Evolutionary conservation across 2,329 filamentous ascomycete species (phyloP).

Genomic region (Cordyceps javanica): DNA sequence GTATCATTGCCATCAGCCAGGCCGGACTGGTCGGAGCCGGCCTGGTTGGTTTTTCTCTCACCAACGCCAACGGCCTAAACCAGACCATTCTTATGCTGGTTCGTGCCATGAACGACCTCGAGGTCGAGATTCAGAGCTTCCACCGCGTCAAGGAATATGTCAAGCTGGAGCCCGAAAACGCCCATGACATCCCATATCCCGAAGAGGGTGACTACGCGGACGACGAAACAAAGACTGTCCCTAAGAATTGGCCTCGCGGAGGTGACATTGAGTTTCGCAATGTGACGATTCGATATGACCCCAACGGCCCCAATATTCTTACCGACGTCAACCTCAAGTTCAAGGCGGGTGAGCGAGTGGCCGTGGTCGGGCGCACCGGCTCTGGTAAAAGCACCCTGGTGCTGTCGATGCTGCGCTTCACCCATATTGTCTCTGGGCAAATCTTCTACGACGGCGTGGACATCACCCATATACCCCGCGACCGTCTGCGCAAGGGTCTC

Average conservation of each 20-base stretch:
- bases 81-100: constrained; percentile 46
- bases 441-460: constrained; percentile 52
- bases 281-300: constrained; percentile 43
- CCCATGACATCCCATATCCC: constrained; percentile 33
- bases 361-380: constrained; percentile 73
- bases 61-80: constrained; percentile 49
- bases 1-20: constrained; percentile 45
- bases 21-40: constrained; percentile 42
- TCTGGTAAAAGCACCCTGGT: constrained; percentile 73
- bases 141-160: constrained; percentile 45
- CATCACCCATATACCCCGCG: constrained; percentile 45
- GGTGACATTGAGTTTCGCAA: constrained; percentile 47
- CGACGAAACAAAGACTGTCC: constrained; percentile 30
- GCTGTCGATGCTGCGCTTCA: constrained; percentile 49
- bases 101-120: constrained; percentile 47
- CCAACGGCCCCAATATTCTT: constrained; percentile 41
- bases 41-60: constrained; percentile 50
- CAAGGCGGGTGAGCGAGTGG: constrained; percentile 66
- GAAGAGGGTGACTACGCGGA: constrained; percentile 36
- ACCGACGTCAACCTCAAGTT: constrained; percentile 45
- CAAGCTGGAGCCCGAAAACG: constrained; percentile 38
- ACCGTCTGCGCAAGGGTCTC: constrained; percentile 45
- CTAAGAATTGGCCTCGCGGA: constrained; percentile 37
- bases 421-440: constrained; percentile 43
- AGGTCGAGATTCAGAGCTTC: constrained; percentile 46